Percentiles rank a stretch among this genome's conserved stretches.
Conservation (phyloP, 352 stramenopile genomes). For the Paralagenidium karlingii region DNA sequence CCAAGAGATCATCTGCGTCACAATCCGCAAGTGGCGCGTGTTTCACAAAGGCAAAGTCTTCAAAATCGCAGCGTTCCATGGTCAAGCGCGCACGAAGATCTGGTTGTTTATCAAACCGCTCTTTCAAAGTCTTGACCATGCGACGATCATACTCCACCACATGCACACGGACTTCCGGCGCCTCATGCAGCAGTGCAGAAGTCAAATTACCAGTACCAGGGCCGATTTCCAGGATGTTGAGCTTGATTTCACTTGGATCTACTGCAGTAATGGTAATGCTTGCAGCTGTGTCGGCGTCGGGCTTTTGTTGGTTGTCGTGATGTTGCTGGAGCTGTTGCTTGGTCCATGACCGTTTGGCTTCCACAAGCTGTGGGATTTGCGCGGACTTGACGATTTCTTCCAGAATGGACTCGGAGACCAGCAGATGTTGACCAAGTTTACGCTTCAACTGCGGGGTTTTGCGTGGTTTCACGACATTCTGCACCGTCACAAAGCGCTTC, state of each 20-base stretch:
- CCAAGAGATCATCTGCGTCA: neutral
- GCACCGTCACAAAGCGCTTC: too few species aligned
- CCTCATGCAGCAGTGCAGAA: slow-evolving; percentile 41
- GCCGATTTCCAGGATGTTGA: slow-evolving; percentile 75
- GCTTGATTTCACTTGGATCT: too few species aligned
- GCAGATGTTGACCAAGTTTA: slow-evolving; percentile 72
- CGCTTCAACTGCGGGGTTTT: slow-evolving; percentile 63
- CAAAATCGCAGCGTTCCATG: slow-evolving; percentile 28
- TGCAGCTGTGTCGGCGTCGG: too few species aligned
- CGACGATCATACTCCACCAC: slow-evolving; percentile 62
- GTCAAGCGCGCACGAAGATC: slow-evolving; percentile 7
- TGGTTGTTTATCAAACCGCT: slow-evolving; percentile 27
- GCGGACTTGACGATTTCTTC: slow-evolving; percentile 48
- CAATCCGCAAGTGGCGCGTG: too few species aligned
- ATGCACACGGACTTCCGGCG: slow-evolving; percentile 33
- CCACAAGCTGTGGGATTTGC: slow-evolving; percentile 19
- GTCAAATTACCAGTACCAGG: slow-evolving; percentile 80
- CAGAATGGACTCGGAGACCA: slow-evolving; percentile 50
- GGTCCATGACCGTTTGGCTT: slow-evolving; percentile 4
- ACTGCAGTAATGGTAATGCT: too few species aligned
- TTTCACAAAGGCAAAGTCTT: slow-evolving; percentile 23
- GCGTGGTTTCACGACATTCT: too few species aligned
- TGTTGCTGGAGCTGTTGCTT: neutral
- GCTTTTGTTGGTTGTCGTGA: neutral
- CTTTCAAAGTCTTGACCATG: slow-evolving; percentile 58